Evolutionary conservation across 768 basidiomycete species (phyloP), one percentile per base, ranked within the genome.

Genomic region (Pleurotus djamor): DNA sequence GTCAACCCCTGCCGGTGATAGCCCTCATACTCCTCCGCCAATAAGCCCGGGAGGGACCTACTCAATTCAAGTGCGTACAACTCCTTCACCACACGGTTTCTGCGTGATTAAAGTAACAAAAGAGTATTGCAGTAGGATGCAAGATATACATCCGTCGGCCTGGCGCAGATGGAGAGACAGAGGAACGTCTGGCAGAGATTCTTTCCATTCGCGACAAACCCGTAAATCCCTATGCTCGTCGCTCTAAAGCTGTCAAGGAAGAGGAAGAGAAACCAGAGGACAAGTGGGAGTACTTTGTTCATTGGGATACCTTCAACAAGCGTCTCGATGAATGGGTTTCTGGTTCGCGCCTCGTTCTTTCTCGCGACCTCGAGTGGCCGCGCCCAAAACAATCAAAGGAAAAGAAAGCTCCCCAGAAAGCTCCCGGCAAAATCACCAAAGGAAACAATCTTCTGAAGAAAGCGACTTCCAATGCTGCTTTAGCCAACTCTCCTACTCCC

Each of bases 221-320:
- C 41, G 76, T 79, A 58, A 87, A 85, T 64, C 69, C 80, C 1
- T 91, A 87, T 71, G 78, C 79, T 16, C 76, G 78, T 38, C 79
- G 59, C 44, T 16, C 59, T 21, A 48, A 48, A 10, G 21, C 28
- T 5, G 48, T 45, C 48, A 57, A 51, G 14, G 79, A 83, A 47
- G 79, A 81, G 43, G 78, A 78, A n/a, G 67, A 73, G 41, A 82
- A 82, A 59, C 82, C 85, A 7, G 88, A 89, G 67, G 92, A 94
- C 71, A 87, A 90, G 66, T 83, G 85, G 72, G 96, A 98, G 72
- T 98, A 87, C 79, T 99, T 98, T 68, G 94, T 98, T 16, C 97
- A 99, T 69, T 99, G 96, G 89, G 94, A 98, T 66, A 87, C 93
- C 64, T 98, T 98, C 83, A 99, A 99, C 80, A 99, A 99, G 72